Percentiles rank a stretch among this genome's conserved stretches.
phyloP scores from a whole-genome alignment of 176 grass and related monocot species.

The Cenchrus fungigraminus region DNA sequence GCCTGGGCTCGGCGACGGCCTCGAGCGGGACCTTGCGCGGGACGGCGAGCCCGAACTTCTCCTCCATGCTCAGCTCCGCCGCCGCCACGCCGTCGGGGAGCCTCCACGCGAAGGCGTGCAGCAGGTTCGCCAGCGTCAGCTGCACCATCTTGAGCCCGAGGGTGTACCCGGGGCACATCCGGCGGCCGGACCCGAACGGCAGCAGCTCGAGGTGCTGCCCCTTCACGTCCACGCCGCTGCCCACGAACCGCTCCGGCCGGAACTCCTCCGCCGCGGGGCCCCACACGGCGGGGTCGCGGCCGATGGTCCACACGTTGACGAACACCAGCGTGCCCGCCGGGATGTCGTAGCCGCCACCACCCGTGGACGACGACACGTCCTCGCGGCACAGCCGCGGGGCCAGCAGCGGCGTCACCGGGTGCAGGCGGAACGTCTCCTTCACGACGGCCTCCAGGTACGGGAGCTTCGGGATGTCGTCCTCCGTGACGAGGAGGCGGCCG shows the following conservation, averaged over 20 bases:
- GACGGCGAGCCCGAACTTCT: background rate
- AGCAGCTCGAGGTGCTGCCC: background rate
- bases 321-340: constrained; percentile 50
- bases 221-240: background rate
- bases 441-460: constrained; percentile 53
- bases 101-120: constrained; percentile 5
- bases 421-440: constrained; percentile 61
- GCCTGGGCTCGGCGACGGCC: background rate
- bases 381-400: constrained; percentile 45
- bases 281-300: constrained; percentile 48
- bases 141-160: constrained; percentile 4
- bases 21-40: background rate
- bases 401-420: constrained; percentile 55
- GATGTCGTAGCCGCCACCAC: constrained; percentile 36
- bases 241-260: constrained; percentile 66
- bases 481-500: constrained; percentile 32
- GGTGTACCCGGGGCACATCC: background rate
- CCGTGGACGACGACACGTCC: constrained; percentile 15
- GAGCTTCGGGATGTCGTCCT: constrained; percentile 46
- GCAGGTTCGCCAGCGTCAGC: background rate
- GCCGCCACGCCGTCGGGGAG: background rate
- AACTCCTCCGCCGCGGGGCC: constrained; percentile 60
- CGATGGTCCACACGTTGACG: constrained; percentile 62
- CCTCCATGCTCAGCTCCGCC: constrained; percentile 12
- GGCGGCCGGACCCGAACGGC: constrained; percentile 8